Evolutionary conservation across 2,329 filamentous ascomycete species (phyloP), one percentile per base, ranked within the genome.

Genomic region (Lasiodiplodia sp.): DNA sequence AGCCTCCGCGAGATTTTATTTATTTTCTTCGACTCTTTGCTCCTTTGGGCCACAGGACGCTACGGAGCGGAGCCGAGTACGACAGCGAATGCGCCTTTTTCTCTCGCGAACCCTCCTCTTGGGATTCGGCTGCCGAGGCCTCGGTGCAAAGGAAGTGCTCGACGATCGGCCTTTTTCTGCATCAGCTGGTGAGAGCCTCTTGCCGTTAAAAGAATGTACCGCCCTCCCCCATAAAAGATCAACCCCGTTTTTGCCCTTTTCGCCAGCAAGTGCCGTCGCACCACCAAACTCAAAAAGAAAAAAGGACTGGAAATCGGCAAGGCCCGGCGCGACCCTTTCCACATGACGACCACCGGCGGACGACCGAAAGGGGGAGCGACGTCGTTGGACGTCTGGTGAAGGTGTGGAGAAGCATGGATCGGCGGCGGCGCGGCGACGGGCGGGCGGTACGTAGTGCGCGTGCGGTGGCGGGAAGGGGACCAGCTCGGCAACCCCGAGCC

Each of bases 191-290:
- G 40, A 34, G 52, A 47, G 40, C 40, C 40, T n/a, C 52, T 16
- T 44, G 56, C 38, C 56, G 56, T 28, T 23, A 47, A 25, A 10
- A 57, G 55, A n/a, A 57, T 8, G 28, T 34, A 10, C 31, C 31
- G 40, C 40, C 40, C 40, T 44, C 21, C 37, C 47, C 60, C 60
- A 64, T 52, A 64, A 64, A 64, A 64, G 60, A 64, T 64, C 60
- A 64, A 2, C 60, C n/a, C 10, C 60, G 28, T 2, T 2, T 28
- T 52, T 64, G 60, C 60, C 60, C 16, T 18, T 52, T 52, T 25
- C 12, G 34, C 12, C 11, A 28, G 3, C 14, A 23, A 4, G n/a
- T 52, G 34, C 47, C 51, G 60, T 64, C 60, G 60, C 60, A 64
- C 60, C 60, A 64, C 60, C 60, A 38, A 52, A 64, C 11, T 64